Evolutionary conservation across 2,329 filamentous ascomycete species (phyloP), one percentile per base, ranked within the genome.

Genomic region (Trichophyton schoenleinii): DNA sequence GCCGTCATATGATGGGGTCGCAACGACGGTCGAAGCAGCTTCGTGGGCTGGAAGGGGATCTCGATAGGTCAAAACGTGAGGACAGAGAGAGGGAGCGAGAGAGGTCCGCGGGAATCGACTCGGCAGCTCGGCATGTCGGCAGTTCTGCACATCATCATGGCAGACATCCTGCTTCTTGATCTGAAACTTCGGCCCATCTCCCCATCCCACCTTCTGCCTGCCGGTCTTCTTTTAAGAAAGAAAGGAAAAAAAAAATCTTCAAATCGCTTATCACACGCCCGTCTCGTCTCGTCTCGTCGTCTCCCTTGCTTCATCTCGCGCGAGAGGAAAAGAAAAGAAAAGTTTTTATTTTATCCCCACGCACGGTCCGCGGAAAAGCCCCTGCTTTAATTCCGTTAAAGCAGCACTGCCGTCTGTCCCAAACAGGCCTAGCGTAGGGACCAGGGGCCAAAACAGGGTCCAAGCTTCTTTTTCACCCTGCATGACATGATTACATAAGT

Each of bases 361-460:
- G 44, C 44, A 48, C 44, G 44, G 44, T 48, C 44, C 49, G 49
- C 49, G 49, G 49, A 53, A 18, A 53, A 53, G 49, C 49, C 44
- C 44, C 44, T 48, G 44, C 44, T 34, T 25, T 18, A 22, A 36
- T 31, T 7, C 52, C 34, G 52, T 28, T 31, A 53, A 31, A 53
- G 25, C 22, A n/a, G 49, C 49, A 15, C 11, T 6, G 9, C 2
- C 3, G 3, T 3, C 3, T 18, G 2, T 13, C 28, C 7, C 9
- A 11, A 55, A 20, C 15, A 7, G 52, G 34, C 2, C 13, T 55
- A 55, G 46, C 9, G 46, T 25, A 52, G 7, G 52, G 28, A 28
- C 31, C 36, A 28, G 52, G 52, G 3, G 34, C 3, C 3, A 28
- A 55, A 55, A 31, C 13, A 53, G 28, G 52, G 52, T 20, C 52